Evolutionary conservation across 2,329 filamentous ascomycete species (phyloP).

Genomic region (Xylaria sp.): DNA sequence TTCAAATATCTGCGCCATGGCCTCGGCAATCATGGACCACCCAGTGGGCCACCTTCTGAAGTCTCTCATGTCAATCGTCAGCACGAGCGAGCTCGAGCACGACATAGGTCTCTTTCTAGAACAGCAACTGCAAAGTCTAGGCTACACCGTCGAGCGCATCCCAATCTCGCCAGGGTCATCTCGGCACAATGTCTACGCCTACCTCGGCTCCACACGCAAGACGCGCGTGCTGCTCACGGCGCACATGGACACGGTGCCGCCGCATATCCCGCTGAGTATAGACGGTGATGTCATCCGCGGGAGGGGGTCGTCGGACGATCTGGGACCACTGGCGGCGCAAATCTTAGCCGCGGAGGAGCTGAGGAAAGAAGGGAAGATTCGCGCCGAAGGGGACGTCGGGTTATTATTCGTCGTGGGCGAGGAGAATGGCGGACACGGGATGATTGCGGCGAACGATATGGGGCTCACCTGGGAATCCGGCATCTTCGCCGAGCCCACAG

Average conservation of each 20-base stretch:
- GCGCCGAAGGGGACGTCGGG: slow-evolving; percentile 44
- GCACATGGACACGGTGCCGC: slow-evolving; percentile 58
- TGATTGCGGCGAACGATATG: slow-evolving; percentile 61
- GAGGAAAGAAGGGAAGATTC: slow-evolving; percentile 39
- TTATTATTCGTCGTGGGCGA: slow-evolving; percentile 59
- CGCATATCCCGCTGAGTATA: slow-evolving; percentile 62
- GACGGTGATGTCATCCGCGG: slow-evolving; percentile 56
- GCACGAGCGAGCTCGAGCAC: slow-evolving; percentile 53
- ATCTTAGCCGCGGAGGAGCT: slow-evolving; percentile 57
- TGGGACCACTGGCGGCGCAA: slow-evolving; percentile 58
- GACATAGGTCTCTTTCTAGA: slow-evolving; percentile 51
- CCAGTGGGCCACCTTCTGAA: slow-evolving; percentile 46
- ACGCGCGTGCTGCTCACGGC: slow-evolving; percentile 51
- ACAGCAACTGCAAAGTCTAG: slow-evolving; percentile 47
- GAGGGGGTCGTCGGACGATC: slow-evolving; percentile 55
- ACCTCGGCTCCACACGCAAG: slow-evolving; percentile 48
- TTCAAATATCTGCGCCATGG: neutral
- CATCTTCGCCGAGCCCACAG: slow-evolving; percentile 66
- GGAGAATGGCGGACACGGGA: slow-evolving; percentile 64
- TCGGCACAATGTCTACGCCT: slow-evolving; percentile 55
- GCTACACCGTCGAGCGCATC: slow-evolving; percentile 53
- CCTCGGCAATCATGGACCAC: slow-evolving; percentile 25
- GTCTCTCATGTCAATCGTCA: slow-evolving; percentile 51
- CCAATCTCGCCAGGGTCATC: slow-evolving; percentile 49
- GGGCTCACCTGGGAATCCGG: slow-evolving; percentile 57